Conservation (phyloP, 2,329 filamentous ascomycete species). For the Neofusicoccum parvum region DNA sequence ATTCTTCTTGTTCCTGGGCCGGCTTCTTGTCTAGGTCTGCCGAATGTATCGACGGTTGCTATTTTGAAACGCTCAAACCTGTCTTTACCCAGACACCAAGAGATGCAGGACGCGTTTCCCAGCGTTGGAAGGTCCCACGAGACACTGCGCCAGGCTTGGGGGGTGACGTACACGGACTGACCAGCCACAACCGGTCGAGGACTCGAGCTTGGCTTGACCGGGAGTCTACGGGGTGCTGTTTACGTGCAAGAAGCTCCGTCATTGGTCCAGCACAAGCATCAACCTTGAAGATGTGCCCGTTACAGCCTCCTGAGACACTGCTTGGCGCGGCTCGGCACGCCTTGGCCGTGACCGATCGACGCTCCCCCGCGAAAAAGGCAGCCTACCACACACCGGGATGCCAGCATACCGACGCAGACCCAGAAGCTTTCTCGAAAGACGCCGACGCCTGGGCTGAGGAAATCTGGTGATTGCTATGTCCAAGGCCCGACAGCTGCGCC, state of each 20-base stretch:
- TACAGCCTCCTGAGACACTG: slow-evolving; percentile 3
- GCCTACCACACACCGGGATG: neutral
- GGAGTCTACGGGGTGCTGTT: no score
- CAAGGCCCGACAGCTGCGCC: slow-evolving; percentile 1
- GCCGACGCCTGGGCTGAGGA: neutral
- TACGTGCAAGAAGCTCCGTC: no score
- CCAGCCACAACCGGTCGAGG: neutral
- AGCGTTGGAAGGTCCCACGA: neutral
- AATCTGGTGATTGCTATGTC: neutral
- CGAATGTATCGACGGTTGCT: neutral
- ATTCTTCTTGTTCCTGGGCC: neutral
- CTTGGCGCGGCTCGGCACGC: slow-evolving; percentile 11
- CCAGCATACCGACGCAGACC: neutral
- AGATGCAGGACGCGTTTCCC: neutral
- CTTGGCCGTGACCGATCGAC: neutral
- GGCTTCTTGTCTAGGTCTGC: neutral
- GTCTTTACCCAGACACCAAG: neutral
- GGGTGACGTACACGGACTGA: slow-evolving; percentile 2
- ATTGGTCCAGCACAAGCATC: no score
- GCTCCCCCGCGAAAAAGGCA: neutral
- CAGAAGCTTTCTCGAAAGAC: neutral
- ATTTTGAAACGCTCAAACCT: neutral
- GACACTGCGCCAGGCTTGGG: slow-evolving; percentile 15
- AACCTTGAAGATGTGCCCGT: neutral
- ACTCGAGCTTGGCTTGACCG: no score